Evolutionary conservation across 768 basidiomycete genomes (phyloP).

Genomic region (Agrocybe praecox): DNA sequence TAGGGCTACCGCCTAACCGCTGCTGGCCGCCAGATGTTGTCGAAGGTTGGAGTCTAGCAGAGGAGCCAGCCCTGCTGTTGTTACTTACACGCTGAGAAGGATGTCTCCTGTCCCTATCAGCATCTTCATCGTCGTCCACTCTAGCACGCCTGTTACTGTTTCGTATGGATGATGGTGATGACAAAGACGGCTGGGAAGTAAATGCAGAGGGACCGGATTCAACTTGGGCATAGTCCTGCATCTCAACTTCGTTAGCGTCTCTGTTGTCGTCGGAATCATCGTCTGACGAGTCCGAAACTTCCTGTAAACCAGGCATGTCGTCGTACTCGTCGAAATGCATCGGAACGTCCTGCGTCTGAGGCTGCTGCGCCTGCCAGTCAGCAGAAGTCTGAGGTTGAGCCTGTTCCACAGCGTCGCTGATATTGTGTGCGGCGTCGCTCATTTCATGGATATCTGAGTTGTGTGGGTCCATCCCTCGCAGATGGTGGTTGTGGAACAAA

Average conservation of each 20-base stretch:
- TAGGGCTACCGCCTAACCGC: slow-evolving; percentile 3
- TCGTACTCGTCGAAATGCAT: slow-evolving; percentile 34
- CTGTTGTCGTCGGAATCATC: slow-evolving; percentile 25
- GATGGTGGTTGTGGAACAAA: slow-evolving; percentile 10
- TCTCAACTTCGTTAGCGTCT: slow-evolving; percentile 31
- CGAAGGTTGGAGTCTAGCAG: slow-evolving; percentile 9
- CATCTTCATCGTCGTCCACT: slow-evolving; percentile 65
- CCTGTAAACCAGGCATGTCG: slow-evolving; percentile 44
- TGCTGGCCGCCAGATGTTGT: slow-evolving; percentile 7
- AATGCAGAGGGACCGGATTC: background rate
- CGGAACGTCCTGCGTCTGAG: slow-evolving; percentile 10
- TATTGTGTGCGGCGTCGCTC: too few relatives aligned
- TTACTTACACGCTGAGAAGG: slow-evolving; percentile 57
- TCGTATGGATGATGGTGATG: slow-evolving; percentile 17
- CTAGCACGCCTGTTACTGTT: slow-evolving; percentile 49
- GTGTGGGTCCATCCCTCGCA: slow-evolving; percentile 6
- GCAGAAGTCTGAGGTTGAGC: slow-evolving; percentile 5
- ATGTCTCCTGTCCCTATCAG: slow-evolving; percentile 63
- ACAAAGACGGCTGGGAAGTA: slow-evolving; percentile 16
- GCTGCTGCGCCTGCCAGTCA: slow-evolving; percentile 11
- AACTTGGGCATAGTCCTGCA: slow-evolving; percentile 29
- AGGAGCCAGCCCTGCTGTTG: slow-evolving; percentile 18
- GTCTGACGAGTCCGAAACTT: slow-evolving; percentile 39
- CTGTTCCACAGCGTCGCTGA: too few relatives aligned
- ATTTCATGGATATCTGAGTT: background rate